Percentiles rank a stretch among this genome's conserved stretches.
Conservation (phyloP, 192 early-diverging fungal genomes). For the Helicostylum pulchrum region DNA sequence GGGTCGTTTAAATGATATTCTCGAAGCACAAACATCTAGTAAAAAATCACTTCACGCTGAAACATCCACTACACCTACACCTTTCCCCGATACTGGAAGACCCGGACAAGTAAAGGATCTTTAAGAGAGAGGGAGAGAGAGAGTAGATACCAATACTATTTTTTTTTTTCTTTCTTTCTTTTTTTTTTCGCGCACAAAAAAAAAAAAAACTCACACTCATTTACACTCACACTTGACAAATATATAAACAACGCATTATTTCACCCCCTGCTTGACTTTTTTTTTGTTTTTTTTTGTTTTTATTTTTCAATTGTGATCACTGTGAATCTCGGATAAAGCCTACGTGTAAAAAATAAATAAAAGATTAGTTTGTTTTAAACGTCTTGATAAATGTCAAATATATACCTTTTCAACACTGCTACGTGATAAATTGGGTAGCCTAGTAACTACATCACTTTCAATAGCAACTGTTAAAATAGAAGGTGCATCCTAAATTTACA, state of each 20-base stretch:
- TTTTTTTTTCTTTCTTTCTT: too few relatives aligned
- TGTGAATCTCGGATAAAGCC: slow-evolving; percentile 8
- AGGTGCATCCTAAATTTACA: slow-evolving; percentile 16
- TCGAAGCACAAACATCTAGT: slow-evolving; percentile 6
- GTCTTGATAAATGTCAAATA: neutral
- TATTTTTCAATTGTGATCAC: neutral
- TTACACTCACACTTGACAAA: too few relatives aligned
- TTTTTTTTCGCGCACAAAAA: too few relatives aligned
- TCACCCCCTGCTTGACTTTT: neutral
- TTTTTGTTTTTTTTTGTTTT: neutral
- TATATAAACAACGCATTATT: too few relatives aligned
- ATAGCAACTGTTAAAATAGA: neutral
- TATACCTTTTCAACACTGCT: slow-evolving; percentile 17
- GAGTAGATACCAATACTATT: neutral
- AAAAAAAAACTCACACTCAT: too few relatives aligned
- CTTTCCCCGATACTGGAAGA: slow-evolving; percentile 18
- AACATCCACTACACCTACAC: slow-evolving; percentile 30
- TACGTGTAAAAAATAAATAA: neutral
- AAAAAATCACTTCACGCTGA: slow-evolving; percentile 19
- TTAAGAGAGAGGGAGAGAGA: neutral
- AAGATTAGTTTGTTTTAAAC: neutral
- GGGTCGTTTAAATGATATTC: slow-evolving; percentile 9
- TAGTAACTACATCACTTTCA: neutral
- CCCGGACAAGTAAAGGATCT: slow-evolving; percentile 13
- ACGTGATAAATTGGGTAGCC: slow-evolving; percentile 11